Conservation (phyloP, 345 rosid genomes). For the Durio zibethinus region DNA sequence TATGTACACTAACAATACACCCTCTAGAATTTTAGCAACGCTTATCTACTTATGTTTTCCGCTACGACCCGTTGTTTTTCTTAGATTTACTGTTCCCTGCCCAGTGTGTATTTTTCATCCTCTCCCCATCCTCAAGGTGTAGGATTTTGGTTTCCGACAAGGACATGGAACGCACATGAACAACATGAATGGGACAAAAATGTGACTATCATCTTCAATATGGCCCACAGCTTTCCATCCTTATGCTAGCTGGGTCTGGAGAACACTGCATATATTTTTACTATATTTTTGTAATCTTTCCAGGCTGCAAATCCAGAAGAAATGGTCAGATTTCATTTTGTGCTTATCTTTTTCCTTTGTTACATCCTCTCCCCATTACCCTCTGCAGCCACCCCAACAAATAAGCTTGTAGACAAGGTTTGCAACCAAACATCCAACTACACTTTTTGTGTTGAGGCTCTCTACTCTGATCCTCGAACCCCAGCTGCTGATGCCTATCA, state of each 20-base stretch:
- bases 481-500: conserved; percentile 31
- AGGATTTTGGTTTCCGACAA: no score
- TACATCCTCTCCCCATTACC: background rate
- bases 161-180: no score
- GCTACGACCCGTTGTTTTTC: background rate
- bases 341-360: background rate
- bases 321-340: background rate
- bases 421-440: conserved; percentile 31
- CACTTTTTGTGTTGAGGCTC: conserved; percentile 35
- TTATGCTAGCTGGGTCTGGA: background rate
- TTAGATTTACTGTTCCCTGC: background rate
- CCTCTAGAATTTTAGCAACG: no score
- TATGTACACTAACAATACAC: no score
- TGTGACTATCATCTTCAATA: background rate
- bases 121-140: background rate
- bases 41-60: background rate
- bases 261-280: background rate
- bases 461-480: conserved; percentile 41
- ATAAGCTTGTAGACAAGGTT: conserved; percentile 25
- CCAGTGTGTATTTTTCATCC: no score
- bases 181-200: no score
- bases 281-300: background rate
- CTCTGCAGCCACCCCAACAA: conserved; percentile 1
- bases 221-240: background rate
- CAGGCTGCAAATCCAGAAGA: background rate